Evolutionary conservation across 768 basidiomycete species (phyloP), one percentile per base, ranked within the genome.

Genomic region (Panus rudis): DNA sequence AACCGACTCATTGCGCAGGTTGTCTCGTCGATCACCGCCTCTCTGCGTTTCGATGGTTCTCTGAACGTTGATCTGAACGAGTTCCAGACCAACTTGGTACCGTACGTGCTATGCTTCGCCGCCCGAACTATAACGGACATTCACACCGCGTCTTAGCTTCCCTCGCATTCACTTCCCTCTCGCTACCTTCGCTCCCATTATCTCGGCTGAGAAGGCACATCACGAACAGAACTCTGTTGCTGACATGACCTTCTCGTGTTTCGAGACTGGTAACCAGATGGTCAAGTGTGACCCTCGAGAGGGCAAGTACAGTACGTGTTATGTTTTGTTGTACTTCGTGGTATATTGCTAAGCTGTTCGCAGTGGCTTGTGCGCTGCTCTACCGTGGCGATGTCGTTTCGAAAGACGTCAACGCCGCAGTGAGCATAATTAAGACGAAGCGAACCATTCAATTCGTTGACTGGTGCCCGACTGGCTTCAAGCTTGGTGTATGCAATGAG

Each of bases 391-490:
- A 85, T 61, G 80, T 85, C 50, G 82, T 82, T 21, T 79, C 82
- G 51, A 84, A 84, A 71, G 84, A 86, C 57, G 79, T 79, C 64
- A 84, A 83, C 56, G 76, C 80, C 37, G 83, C 84, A 32, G 79
- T 86, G 48, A 72, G 74, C 40, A 70, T 76, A 42, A 82, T 86
- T 70, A 83, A 82, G 69, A 85, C 84, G 23, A 83, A 81, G 69
- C 73, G 82, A 39, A 86, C 84, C 21, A 84, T 85, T 53, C 80
- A 83, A 57, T 84, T 83, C 48, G 84, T 84, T 52, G 83, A 84
- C 58, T 84, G 82, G 82, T 81, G 78, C 59, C 79, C 79, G 21
- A 86, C 84, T 42, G 84, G 84, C 43, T 84, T 84, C 78, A 84
- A 84, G 66, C 70, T 70, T 12, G 84, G 84, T 59, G 80, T 86